Percentiles rank a stretch among this genome's conserved stretches.
Evolutionary conservation across 1,139 yeast species (phyloP).

Genomic region (Debaryomyces psychrophilus): DNA sequence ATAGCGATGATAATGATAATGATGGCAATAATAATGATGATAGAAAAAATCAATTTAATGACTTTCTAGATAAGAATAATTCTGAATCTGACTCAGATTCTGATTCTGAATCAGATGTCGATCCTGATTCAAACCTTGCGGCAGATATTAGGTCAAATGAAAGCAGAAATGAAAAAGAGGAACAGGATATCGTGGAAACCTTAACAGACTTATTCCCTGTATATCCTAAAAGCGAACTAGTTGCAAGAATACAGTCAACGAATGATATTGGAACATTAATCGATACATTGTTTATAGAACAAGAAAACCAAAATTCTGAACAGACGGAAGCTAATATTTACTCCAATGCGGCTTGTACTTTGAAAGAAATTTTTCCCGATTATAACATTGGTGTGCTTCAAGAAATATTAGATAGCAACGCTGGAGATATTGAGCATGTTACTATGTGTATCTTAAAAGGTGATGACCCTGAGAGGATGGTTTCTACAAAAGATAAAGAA

Average conservation of each 20-base stretch:
- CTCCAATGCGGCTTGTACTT: slow-evolving; percentile 14
- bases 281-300: slow-evolving; percentile 23
- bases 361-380: slow-evolving; percentile 30
- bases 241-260: slow-evolving; percentile 24
- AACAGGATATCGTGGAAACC: slow-evolving; percentile 8
- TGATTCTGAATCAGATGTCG: neutral
- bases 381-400: slow-evolving; percentile 20
- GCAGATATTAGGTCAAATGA: slow-evolving; percentile 15
- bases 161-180: slow-evolving; percentile 20
- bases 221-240: slow-evolving; percentile 29
- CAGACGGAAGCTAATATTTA: neutral
- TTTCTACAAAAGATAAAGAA: neutral
- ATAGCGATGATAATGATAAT: neutral
- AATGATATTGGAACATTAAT: slow-evolving; percentile 25
- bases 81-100: neutral
- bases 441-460: slow-evolving; percentile 5
- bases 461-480: neutral
- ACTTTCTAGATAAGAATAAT: neutral
- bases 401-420: slow-evolving; percentile 18
- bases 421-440: slow-evolving; percentile 23
- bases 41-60: neutral
- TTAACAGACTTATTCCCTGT: slow-evolving; percentile 33
- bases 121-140: neutral
- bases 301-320: neutral
- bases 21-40: slow-evolving; percentile 4